Base-by-base conservation (phyloP, 352 stramenopile genomes). In the Thalassiosira hispida region DNA sequence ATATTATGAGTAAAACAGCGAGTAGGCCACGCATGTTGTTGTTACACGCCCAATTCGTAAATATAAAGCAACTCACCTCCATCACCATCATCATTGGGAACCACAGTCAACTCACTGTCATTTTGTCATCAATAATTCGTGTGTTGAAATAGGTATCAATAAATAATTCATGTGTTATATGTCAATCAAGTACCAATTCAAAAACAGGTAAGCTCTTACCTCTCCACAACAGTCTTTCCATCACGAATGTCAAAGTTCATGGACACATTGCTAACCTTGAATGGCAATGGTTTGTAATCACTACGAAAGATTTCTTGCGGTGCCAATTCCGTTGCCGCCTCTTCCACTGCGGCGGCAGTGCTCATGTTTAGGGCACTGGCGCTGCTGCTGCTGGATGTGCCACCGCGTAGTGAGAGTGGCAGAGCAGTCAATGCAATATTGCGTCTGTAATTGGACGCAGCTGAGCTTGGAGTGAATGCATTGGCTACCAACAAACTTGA, bases 171-270 rank as follows among this genome's bases (percentile, higher is more conserved):
- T 9, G 31, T 38, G 31, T 9, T 9, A 38, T 38, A 38, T 38
- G 31, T 38, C 31, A 38, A 8, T 38, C 3, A 38, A 9, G 8
- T 3, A 38, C 8, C 31, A 38, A 38, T 38, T 38, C 3, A 38
- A n/a, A 38, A 38, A 38, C 8, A 9, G 20, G 52, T 40, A 23
- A 27, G 46, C 23, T 92, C 59, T 27, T 81, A 62, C 23, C 69
- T 84, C 7, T 77, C 83, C 0, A 94, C 86, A 6, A 79, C 75
- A 0, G 89, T 94, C 40, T 82, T 71, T 1, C 84, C 90, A 35
- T 90, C 70, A 0, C 74, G 51, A 71, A 95, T 90, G 29, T 91
- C 61, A 70, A 95, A 93, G 52, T 93, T 77, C 79, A 96, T 84
- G 20, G 79, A 51, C 1, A 96, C 79, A 25, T 89, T 86, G 7